A percentile compares a stretch with the other conserved stretches of the same genome.
These are phyloP conservation scores for Verticillium albo-atrum DNA, from an alignment of 2,329 filamentous ascomycete genomes.

Conservation along the genomic window DNA sequence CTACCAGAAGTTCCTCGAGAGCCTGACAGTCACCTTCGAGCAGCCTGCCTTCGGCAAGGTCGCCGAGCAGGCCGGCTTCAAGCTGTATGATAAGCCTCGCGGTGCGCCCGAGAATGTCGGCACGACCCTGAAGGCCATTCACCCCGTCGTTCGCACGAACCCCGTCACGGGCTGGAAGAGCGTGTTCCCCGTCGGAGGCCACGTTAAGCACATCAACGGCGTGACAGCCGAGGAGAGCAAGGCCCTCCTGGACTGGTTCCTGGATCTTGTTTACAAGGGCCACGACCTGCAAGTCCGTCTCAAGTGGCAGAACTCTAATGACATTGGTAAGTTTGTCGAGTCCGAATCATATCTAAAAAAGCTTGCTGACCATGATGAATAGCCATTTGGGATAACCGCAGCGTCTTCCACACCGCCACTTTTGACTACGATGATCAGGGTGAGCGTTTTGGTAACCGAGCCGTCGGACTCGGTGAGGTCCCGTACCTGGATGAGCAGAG, in stretches of 20 bases:
- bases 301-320: slow-evolving; percentile 40
- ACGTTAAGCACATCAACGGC: slow-evolving; percentile 37
- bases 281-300: slow-evolving; percentile 45
- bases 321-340: slow-evolving; percentile 20
- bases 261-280: slow-evolving; percentile 36
- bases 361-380: accelerated
- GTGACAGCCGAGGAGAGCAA: slow-evolving; percentile 36
- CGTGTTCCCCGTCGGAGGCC: slow-evolving; percentile 36
- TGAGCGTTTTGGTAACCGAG: slow-evolving; percentile 44
- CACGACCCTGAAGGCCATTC: slow-evolving; percentile 38
- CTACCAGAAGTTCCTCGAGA: slow-evolving; percentile 48
- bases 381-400: slow-evolving; percentile 60
- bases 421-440: slow-evolving; percentile 52
- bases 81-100: slow-evolving; percentile 25
- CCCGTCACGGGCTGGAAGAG: slow-evolving; percentile 59
- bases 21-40: slow-evolving; percentile 42
- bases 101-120: slow-evolving; percentile 41
- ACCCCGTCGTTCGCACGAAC: slow-evolving; percentile 56
- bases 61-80: slow-evolving; percentile 23
- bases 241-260: slow-evolving; percentile 35
- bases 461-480: slow-evolving; percentile 50
- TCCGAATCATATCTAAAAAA: not conserved
- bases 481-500: slow-evolving; percentile 50
- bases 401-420: slow-evolving; percentile 53
- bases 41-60: slow-evolving; percentile 30